Percentiles rank a stretch among this genome's conserved stretches.
Evolutionary conservation across 495 filamentous ascomycete species (phyloP).

Genomic region (Aspergillus taichungensis): DNA sequence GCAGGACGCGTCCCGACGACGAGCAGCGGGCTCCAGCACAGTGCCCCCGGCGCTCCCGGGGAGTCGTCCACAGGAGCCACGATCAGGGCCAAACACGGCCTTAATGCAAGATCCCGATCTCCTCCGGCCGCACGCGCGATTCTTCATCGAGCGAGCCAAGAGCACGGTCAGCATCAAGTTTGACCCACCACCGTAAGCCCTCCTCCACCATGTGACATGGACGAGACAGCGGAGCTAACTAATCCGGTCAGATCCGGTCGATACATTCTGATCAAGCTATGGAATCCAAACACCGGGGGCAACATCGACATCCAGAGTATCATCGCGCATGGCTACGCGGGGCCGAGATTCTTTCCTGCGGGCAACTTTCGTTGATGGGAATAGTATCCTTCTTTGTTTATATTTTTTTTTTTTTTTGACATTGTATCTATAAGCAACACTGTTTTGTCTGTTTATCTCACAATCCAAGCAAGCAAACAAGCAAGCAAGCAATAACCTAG

Average conservation of each 20-base stretch:
- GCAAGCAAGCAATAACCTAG: too few relatives aligned
- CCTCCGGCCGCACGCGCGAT: slow-evolving; percentile 62
- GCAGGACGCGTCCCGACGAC: slow-evolving; percentile 13
- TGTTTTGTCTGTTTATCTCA: too few relatives aligned
- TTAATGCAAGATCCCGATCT: slow-evolving; percentile 33
- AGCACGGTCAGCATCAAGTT: slow-evolving; percentile 82
- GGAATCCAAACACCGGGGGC: slow-evolving; percentile 54
- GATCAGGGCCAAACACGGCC: slow-evolving; percentile 15
- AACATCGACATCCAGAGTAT: slow-evolving; percentile 87
- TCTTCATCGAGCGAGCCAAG: slow-evolving; percentile 71
- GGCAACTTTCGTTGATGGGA: slow-evolving; percentile 8
- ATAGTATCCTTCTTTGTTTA: not conserved
- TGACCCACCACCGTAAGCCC: slow-evolving; percentile 73
- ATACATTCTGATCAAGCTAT: slow-evolving; percentile 78
- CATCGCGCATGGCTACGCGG: slow-evolving; percentile 70
- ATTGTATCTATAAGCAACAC: too few relatives aligned
- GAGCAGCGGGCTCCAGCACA: not conserved
- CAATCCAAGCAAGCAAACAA: too few relatives aligned
- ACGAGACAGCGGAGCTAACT: slow-evolving; percentile 4
- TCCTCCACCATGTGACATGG: not conserved
- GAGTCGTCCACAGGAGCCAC: not conserved
- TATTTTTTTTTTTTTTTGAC: too few relatives aligned
- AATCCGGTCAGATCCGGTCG: slow-evolving; percentile 48
- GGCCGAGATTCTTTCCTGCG: slow-evolving; percentile 67
- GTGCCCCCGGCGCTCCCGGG: too few relatives aligned